Percentiles rank a stretch among this genome's conserved stretches.
These are phyloP conservation scores for Acacia concinna DNA, from an alignment of 331 rosid genomes.

Conservation along the genomic window DNA sequence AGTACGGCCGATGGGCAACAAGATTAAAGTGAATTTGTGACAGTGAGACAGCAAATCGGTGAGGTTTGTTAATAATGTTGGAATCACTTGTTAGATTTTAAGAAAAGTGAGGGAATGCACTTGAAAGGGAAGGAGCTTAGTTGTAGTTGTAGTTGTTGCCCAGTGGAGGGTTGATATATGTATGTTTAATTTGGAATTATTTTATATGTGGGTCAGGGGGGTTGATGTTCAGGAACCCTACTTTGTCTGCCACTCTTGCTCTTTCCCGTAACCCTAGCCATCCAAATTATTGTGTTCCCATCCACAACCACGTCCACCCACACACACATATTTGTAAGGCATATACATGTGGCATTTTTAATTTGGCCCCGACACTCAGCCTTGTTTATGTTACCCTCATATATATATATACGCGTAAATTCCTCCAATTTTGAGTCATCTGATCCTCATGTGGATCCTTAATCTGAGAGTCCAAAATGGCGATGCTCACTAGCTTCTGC, in stretches of 20 bases:
- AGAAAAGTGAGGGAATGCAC: neutral
- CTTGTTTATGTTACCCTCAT: constrained; percentile 14
- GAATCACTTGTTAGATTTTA: neutral
- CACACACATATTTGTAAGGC: neutral
- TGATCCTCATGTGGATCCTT: neutral
- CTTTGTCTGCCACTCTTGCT: constrained; percentile 58
- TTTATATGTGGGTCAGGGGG: constrained; percentile 40
- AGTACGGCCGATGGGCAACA: neutral
- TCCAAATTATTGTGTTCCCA: constrained; percentile 33
- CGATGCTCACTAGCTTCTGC: neutral
- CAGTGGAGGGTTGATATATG: neutral
- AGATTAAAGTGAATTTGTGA: neutral
- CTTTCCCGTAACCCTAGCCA: constrained; percentile 30
- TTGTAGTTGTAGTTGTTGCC: constrained; percentile 16
- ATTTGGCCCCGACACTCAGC: neutral
- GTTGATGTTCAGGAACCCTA: constrained; percentile 52
- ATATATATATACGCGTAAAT: neutral
- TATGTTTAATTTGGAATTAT: neutral
- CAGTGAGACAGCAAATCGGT: neutral
- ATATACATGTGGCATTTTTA: neutral
- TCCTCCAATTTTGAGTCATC: neutral
- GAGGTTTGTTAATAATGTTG: neutral
- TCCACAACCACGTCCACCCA: neutral
- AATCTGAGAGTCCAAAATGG: neutral
- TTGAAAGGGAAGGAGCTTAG: neutral